Evolutionary conservation across 371 early-diverging fungal species (phyloP), one percentile per base, ranked within the genome.

Genomic region (Lichtheimia ramosa): DNA sequence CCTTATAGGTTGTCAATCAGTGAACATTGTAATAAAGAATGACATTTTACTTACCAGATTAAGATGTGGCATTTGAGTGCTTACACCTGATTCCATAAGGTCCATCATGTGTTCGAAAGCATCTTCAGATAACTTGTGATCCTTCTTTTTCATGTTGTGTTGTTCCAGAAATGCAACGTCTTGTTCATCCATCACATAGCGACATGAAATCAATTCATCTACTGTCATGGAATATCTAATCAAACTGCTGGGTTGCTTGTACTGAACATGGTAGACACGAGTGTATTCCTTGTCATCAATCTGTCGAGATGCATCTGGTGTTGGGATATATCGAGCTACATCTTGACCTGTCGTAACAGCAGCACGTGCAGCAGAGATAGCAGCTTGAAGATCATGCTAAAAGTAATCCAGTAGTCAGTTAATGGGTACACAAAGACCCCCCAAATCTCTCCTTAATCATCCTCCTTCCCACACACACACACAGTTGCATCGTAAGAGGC

Each of bases 361-460:
- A 12, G 91, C 88, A 51, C 90, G 83, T 15, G 85, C 81, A 5
- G 90, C 86, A 20, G 91, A 86, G 58, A 97, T 89, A 56, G 93
- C 97, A n/a, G 91, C 95, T 84, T 95, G 95, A 60, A 98, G 77
- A 71, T 97, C 97, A 68, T 96, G 94, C 83, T 98, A 94, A 13
- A 20, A 46, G 56, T 56, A 42, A 42, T 24, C 14, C 48, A 59
- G 65, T 51, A 54, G 52, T 21, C 15, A 52, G 51, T 51, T 42
- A 65, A 57, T 48, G 24, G 28, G 20, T 28, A 14, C 39, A 15
- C 23, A 48, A 21, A 18, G 48, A 21, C 18, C 48, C 56, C 51
- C 57, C 54, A 62, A 58, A 50, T 27, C 58, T 48, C 27, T 34
- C 34, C 34, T 34, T 34, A 34, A 34, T 34, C 27, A 48, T 48